Base-by-base conservation (phyloP, 495 filamentous ascomycete genomes). In the Tuber indicum region DNA sequence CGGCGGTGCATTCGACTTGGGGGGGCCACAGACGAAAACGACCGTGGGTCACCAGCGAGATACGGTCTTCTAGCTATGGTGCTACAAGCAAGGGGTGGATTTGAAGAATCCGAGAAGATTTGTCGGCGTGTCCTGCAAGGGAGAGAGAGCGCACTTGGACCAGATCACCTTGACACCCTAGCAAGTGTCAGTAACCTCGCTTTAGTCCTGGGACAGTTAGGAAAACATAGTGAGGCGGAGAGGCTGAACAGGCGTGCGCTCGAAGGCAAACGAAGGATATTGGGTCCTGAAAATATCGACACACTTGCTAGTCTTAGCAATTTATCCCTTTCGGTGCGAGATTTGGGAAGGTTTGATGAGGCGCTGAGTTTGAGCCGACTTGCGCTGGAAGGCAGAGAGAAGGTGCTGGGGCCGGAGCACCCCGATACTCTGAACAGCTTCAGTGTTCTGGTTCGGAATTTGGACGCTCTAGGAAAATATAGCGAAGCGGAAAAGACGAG, bases 191-290 rank as follows among this genome's bases (percentile, higher is more conserved):
- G 39, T 47, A 45, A 1, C 49, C 72, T 77, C 39, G 73, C 66
- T 76, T 23, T n/a, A 5, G 14, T 47, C 62, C 77, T 85, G 10
- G 43, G 75, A 16, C 44, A 74, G 9, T 78, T 84, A 32, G 84
- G 84, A 2, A 80, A 84, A 10, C 84, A 84, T 72, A 45, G 81
- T 49, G 84, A 87, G 44, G 85, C 86, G 0, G 84, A 86, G 44
- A 36, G 36, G n/a, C 44, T 84, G n/a, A 72, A 79, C 41, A 58
- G 76, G 4, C 47, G 76, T 62, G 79, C 75, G 1, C 58, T 83
- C 0, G 73, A 81, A 26, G 75, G 52, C 17, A 80, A 76, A 58
- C 80, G 82, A 45, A 76, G 78, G 74, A 75, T 77, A 52, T 76
- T 84, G 14, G 84, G 83, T 47, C 73, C 77, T 36, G 79, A 80